phyloP scores from a whole-genome alignment of 306 rosid species.

The Cicer judaicum region DNA sequence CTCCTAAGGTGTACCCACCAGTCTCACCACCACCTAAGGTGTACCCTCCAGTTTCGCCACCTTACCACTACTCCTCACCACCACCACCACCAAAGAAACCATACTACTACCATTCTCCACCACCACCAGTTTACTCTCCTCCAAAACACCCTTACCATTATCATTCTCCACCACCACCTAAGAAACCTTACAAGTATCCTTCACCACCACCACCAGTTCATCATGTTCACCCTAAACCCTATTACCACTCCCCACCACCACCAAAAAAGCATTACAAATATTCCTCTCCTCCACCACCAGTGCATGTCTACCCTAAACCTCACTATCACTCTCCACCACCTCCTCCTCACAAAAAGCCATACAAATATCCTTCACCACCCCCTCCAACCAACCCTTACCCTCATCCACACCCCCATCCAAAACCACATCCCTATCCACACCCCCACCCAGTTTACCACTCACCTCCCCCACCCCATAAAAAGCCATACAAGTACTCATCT shows the following conservation, averaged over 20 bases:
- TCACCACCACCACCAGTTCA: conserved; percentile 43
- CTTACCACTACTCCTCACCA: conserved; percentile 41
- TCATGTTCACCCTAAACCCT: conserved; percentile 10
- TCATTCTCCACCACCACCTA: conserved; percentile 33
- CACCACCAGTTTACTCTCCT: conserved; percentile 32
- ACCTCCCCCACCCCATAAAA: conserved; percentile 52
- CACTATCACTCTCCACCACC: conserved; percentile 32
- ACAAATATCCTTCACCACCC: neutral
- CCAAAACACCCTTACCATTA: conserved; percentile 1
- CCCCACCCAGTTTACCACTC: neutral
- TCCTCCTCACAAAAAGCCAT: conserved; percentile 17
- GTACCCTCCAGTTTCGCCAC: conserved; percentile 11
- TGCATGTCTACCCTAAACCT: conserved; percentile 30
- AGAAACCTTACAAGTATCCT: no score
- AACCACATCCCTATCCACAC: neutral
- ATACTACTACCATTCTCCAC: conserved; percentile 35
- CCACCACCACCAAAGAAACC: conserved; percentile 23
- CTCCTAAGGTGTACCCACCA: neutral
- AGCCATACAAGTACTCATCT: conserved; percentile 37
- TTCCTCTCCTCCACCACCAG: conserved; percentile 45
- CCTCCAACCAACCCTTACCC: conserved; percentile 35
- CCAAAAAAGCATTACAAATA: conserved; percentile 35
- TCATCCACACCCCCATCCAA: conserved; percentile 25
- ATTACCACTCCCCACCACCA: conserved; percentile 19
- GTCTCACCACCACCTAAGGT: conserved; percentile 33